Conservation (phyloP, 495 filamentous ascomycete species). For the Extremus antarcticus region DNA sequence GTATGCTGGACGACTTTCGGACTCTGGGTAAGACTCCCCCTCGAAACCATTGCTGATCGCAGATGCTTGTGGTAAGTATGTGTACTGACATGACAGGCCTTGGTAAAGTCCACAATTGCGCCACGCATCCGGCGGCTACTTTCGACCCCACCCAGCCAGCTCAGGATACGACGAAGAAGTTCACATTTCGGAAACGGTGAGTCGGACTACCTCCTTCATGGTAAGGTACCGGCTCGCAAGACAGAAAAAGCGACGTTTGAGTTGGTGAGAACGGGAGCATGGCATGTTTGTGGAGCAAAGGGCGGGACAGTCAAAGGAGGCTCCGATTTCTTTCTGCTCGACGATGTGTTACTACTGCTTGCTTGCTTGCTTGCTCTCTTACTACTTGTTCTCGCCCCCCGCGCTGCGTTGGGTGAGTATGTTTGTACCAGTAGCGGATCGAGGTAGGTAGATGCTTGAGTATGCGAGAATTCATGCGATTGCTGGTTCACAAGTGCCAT, state of each 20-base stretch:
- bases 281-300: not conserved
- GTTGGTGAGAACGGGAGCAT: no score
- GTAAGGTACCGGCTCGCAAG: slow-evolving; percentile 13
- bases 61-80: slow-evolving; percentile 10
- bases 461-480: no score
- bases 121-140: not conserved
- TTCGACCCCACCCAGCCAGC: no score
- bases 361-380: not conserved
- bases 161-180: no score
- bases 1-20: not conserved
- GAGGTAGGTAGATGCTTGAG: not conserved
- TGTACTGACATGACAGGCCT: slow-evolving; percentile 20
- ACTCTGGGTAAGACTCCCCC: slow-evolving; percentile 4
- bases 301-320: not conserved
- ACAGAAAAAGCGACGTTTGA: no score
- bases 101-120: no score
- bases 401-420: not conserved
- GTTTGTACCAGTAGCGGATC: not conserved
- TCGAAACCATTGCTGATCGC: not conserved
- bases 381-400: no score
- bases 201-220: slow-evolving; percentile 23
- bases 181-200: slow-evolving; percentile 15
- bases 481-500: no score
- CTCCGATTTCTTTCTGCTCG: not conserved
- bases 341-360: not conserved